phyloP scores from a whole-genome alignment of 805 yeast genomes.

The Candida yuanshanica region DNA sequence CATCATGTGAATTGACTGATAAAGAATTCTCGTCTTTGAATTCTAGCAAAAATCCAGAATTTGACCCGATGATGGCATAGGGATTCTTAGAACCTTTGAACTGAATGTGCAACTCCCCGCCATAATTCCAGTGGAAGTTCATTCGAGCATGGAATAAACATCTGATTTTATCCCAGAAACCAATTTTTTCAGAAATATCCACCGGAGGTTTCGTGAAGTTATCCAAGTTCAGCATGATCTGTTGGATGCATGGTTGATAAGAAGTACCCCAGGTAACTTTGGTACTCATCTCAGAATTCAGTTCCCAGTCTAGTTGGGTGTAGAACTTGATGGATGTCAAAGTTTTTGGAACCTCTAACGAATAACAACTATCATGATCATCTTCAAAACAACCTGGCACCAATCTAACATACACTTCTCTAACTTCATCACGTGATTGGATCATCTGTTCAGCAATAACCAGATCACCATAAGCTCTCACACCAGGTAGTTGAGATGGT shows the following conservation, averaged over 20 bases:
- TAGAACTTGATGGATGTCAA: slow-evolving; percentile 69
- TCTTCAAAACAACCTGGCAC: slow-evolving; percentile 39
- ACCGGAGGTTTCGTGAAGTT: slow-evolving; percentile 84
- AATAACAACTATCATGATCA: slow-evolving; percentile 39
- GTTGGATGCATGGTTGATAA: slow-evolving; percentile 78
- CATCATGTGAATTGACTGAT: slow-evolving; percentile 57
- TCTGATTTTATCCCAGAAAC: slow-evolving; percentile 90
- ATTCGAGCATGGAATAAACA: slow-evolving; percentile 70
- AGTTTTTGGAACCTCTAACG: slow-evolving; percentile 66
- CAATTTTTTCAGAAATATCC: slow-evolving; percentile 79
- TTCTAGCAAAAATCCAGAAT: slow-evolving; percentile 73
- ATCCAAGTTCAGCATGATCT: slow-evolving; percentile 70
- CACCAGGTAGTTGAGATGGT: slow-evolving; percentile 19
- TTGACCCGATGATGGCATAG: slow-evolving; percentile 55
- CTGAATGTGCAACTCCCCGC: slow-evolving; percentile 49
- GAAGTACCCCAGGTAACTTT: slow-evolving; percentile 81
- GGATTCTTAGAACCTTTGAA: slow-evolving; percentile 80
- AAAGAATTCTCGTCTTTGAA: slow-evolving; percentile 61
- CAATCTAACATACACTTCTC: slow-evolving; percentile 59
- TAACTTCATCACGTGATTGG: slow-evolving; percentile 43
- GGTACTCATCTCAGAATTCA: slow-evolving; percentile 53
- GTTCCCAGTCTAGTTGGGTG: slow-evolving; percentile 50
- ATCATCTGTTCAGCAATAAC: slow-evolving; percentile 63
- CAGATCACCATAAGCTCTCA: slow-evolving; percentile 54
- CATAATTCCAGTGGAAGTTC: slow-evolving; percentile 42